These are phyloP conservation scores for Macadamia tetraphylla DNA, from an alignment of 164 flowering plant genomes.

Conservation along the genomic window DNA sequence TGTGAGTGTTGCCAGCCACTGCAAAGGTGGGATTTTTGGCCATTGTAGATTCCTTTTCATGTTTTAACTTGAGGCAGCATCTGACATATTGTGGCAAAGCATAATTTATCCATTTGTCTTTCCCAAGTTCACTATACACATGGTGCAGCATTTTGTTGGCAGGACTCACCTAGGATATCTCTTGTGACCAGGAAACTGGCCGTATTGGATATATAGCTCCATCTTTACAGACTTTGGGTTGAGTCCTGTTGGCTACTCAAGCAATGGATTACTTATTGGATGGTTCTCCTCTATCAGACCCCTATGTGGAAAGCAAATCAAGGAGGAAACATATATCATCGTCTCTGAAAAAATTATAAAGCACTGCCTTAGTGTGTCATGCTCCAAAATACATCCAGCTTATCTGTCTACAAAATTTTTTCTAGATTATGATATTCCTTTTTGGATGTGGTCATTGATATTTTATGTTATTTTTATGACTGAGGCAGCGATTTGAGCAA, in stretches of 20 bases:
- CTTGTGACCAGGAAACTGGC: background rate
- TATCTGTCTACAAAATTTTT: background rate
- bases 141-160: background rate
- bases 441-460: background rate
- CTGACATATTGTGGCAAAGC: background rate
- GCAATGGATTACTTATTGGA: background rate
- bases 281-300: background rate
- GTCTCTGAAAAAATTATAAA: background rate
- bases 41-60: background rate
- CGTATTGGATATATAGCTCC: background rate
- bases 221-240: background rate
- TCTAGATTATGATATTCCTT: background rate
- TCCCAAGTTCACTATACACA: background rate
- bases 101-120: background rate
- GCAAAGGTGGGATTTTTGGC: conserved; percentile 10
- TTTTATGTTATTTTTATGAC: conserved; percentile 2
- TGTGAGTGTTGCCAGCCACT: conserved; percentile 46
- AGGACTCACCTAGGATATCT: conserved; percentile 2
- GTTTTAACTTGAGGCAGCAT: conserved; percentile 12
- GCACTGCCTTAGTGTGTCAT: background rate
- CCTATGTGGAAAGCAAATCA: background rate
- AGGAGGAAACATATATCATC: background rate
- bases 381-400: background rate
- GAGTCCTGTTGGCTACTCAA: conserved; percentile 1
- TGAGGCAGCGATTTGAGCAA: conserved; percentile 69